A percentile compares a stretch with the other conserved stretches of the same genome.
These are phyloP conservation scores for Colletotrichum cordylinicola DNA, from an alignment of 2,329 filamentous ascomycete genomes.

Conservation along the genomic window DNA sequence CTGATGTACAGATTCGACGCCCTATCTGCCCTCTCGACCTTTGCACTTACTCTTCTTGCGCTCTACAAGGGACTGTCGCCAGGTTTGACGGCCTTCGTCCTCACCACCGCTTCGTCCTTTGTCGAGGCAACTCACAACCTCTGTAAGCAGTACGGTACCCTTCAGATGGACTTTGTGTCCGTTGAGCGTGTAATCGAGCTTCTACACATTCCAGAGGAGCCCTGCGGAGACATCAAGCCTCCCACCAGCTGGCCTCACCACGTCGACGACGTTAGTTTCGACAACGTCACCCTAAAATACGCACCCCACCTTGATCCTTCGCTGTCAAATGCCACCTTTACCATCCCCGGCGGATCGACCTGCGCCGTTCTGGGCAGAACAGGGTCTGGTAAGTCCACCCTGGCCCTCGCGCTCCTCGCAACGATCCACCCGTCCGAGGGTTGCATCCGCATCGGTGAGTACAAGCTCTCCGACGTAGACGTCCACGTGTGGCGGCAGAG, in stretches of 20 bases:
- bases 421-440: conserved; percentile 59
- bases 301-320: conserved; percentile 79
- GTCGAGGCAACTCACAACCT: conserved; percentile 75
- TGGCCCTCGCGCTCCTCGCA: conserved; percentile 64
- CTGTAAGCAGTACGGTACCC: conserved; percentile 80
- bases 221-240: conserved; percentile 68
- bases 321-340: conserved; percentile 71
- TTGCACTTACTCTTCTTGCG: conserved; percentile 75
- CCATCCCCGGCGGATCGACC: conserved; percentile 69
- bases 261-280: conserved; percentile 75
- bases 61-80: conserved; percentile 77
- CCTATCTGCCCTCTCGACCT: conserved; percentile 75
- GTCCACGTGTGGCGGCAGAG: conserved; percentile 61
- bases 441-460: conserved; percentile 56
- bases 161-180: conserved; percentile 92
- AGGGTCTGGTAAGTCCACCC: conserved; percentile 85
- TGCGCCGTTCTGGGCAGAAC: conserved; percentile 81
- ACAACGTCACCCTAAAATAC: conserved; percentile 80
- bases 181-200: conserved; percentile 88
- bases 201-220: conserved; percentile 78
- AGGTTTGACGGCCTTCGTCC: conserved; percentile 82
- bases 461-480: conserved; percentile 59
- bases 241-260: conserved; percentile 80
- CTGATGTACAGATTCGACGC: conserved; percentile 79
- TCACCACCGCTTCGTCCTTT: conserved; percentile 74